Conservation (phyloP, 768 basidiomycete species). For the Kwoniella pini region DNA sequence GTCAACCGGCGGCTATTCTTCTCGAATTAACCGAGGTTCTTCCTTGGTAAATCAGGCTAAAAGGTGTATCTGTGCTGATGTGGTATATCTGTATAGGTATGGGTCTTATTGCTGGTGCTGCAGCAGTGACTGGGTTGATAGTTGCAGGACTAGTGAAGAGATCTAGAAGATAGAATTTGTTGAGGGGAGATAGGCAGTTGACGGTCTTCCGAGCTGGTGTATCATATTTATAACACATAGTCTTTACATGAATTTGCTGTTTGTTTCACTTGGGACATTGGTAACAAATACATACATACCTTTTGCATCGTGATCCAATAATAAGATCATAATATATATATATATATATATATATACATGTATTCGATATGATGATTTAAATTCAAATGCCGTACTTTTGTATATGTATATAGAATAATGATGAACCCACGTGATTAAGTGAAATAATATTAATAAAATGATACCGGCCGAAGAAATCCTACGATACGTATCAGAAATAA, state of each 20-base stretch:
- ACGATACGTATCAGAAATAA: background rate
- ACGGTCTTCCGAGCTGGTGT: too few relatives aligned
- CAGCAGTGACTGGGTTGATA: constrained; percentile 67
- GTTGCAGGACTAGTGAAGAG: constrained; percentile 48
- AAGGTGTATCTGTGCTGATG: background rate
- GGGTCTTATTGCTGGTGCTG: constrained; percentile 88
- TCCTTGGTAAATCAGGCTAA: background rate
- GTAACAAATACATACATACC: too few relatives aligned
- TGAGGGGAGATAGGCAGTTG: too few relatives aligned
- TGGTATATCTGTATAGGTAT: constrained; percentile 61
- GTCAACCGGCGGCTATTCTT: background rate
- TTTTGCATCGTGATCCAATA: too few relatives aligned
- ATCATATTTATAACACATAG: too few relatives aligned
- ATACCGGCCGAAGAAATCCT: constrained; percentile 22
- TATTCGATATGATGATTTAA: too few relatives aligned
- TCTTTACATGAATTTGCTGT: too few relatives aligned
- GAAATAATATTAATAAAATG: background rate
- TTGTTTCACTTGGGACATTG: too few relatives aligned
- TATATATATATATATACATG: too few relatives aligned
- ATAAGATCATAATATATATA: background rate
- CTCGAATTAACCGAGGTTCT: background rate
- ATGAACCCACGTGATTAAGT: background rate
- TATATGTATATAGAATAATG: background rate
- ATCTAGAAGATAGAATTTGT: constrained; percentile 28
- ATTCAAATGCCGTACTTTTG: constrained; percentile 10